Conservation (phyloP, 2,329 filamentous ascomycete species). For the Endocalyx cinctus region DNA sequence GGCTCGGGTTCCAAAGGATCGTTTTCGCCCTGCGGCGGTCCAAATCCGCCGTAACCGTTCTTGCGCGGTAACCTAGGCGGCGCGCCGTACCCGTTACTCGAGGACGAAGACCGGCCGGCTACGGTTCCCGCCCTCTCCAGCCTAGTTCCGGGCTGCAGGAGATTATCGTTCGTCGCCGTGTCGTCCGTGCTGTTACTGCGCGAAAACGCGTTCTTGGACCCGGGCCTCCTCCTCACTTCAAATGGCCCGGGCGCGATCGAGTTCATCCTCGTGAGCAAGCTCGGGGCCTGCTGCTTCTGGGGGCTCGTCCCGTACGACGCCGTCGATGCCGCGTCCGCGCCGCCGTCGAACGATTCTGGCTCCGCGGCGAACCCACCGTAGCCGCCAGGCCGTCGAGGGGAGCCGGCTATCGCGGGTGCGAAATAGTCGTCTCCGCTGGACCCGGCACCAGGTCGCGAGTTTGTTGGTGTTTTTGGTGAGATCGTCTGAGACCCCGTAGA, state of each 20-base stretch:
- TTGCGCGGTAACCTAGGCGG: constrained; percentile 39
- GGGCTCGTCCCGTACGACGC: constrained; percentile 47
- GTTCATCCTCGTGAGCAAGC: constrained; percentile 58
- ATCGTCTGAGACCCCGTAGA: constrained; percentile 54
- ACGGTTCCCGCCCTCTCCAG: constrained; percentile 25
- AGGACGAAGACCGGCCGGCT: constrained; percentile 22
- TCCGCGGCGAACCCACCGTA: constrained; percentile 45
- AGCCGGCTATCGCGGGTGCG: constrained; percentile 39
- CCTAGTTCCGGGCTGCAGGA: constrained; percentile 16
- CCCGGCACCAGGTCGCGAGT: constrained; percentile 37
- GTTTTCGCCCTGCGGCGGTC: constrained; percentile 36
- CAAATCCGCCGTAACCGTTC: constrained; percentile 56
- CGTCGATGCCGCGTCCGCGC: too few species aligned
- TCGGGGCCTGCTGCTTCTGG: constrained; percentile 32
- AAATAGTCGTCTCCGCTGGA: constrained; percentile 42
- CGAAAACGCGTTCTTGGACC: constrained; percentile 30
- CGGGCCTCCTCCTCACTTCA: constrained; percentile 38
- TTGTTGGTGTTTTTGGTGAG: constrained; percentile 59
- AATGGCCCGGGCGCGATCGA: constrained; percentile 64
- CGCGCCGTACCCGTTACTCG: constrained; percentile 26
- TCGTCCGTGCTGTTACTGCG: constrained; percentile 22
- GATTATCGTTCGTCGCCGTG: constrained; percentile 11
- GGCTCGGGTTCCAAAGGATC: constrained; percentile 34
- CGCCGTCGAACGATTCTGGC: constrained; percentile 30
- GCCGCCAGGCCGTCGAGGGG: constrained; percentile 40